Evolutionary conservation across 2,329 filamentous ascomycete genomes (phyloP), one percentile per base, ranked within the genome.

Genomic region (Alternaria novae-zelandiae): DNA sequence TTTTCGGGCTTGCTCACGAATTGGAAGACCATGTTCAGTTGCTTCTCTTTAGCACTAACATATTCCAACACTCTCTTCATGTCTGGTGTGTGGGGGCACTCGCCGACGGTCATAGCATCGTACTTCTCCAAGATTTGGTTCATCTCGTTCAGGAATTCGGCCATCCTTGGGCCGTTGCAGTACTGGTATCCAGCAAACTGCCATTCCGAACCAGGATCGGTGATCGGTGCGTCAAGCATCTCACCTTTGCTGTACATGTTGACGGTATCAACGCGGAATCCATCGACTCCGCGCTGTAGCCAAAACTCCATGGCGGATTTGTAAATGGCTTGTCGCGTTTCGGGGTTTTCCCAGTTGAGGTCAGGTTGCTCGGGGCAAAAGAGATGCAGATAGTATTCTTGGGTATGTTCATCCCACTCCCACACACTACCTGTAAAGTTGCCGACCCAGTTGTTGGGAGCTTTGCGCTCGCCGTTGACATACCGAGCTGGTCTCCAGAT

Each of bases 291-390:
- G 30, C 87, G 86, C 53, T 91, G 83, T 0, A 96, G 86, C 93
- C 93, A 96, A 76, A 94, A 96, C 28, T 87, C 86, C 86, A 94
- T 91, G 6, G 90, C 85, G 11, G 68, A 71, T 32, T 90, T 84
- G 76, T 93, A 91, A 7, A 94, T 88, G 2, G 91, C 92, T 49
- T 87, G 81, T 15, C 91, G 86, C 0, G 91, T 87, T 10, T 86
- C 87, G 0, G 84, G 83, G 61, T 90, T 91, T 73, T 94, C 91
- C 91, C 92, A 96, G 80, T 96, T 96, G n/a, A 96, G 84, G 70
- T 96, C 93, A 0, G 93, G 92, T 76, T 95, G 92, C 67, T 92
- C 88, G 6, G 86, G 86, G 7, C 90, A 88, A 77, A 93, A 96
- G 11, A 96, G 84, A 65, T 91, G 89, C 0, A 94, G 86, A 72